Base-by-base conservation (phyloP, 23 red algal species). In the Gracilaria gracilis region DNA sequence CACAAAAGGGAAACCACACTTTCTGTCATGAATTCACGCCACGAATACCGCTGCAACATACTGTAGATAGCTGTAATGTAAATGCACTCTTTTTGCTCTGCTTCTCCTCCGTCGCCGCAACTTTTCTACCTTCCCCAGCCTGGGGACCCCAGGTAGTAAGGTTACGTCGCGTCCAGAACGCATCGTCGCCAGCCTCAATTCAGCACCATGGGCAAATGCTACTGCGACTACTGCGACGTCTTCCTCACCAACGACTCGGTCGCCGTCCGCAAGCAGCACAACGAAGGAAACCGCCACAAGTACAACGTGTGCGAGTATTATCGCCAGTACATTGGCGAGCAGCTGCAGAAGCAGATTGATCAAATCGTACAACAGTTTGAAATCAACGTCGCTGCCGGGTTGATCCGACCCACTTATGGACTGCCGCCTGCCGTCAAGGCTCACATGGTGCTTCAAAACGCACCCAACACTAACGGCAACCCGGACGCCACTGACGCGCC, bases 171-270 rank as follows among this genome's bases (percentile, higher is more conserved):
- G n/a, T n/a, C n/a, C n/a, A n/a, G n/a, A n/a, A n/a, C n/a, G n/a
- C n/a, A n/a, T n/a, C n/a, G n/a, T n/a, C n/a, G n/a, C n/a, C n/a
- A n/a, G n/a, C n/a, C n/a, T n/a, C n/a, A n/a, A n/a, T n/a, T n/a
- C n/a, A n/a, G n/a, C n/a, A n/a, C 64, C 19, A 95, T 95, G 93
- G 93, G 93, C 54, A 95, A 95, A 42, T 96, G 88, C 81, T 96
- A 96, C 53, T 96, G 94, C 74, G 94, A 96, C 61, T 96, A 96
- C 69, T 96, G 94, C 83, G 94, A 96, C 74, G 84, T 91, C 62
- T 91, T 86, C 72, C 66, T 89, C 71, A 90, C 94, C 3, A 89
- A 96, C 75, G 86, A 96, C 77, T 90, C 85, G 9, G 67, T 89
- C 59, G 84, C 94, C 36, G 94, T 96, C 28, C 88, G 94, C 70